Conservation (phyloP, 1,139 yeast species). For the Geotrichum carabidarum region DNA sequence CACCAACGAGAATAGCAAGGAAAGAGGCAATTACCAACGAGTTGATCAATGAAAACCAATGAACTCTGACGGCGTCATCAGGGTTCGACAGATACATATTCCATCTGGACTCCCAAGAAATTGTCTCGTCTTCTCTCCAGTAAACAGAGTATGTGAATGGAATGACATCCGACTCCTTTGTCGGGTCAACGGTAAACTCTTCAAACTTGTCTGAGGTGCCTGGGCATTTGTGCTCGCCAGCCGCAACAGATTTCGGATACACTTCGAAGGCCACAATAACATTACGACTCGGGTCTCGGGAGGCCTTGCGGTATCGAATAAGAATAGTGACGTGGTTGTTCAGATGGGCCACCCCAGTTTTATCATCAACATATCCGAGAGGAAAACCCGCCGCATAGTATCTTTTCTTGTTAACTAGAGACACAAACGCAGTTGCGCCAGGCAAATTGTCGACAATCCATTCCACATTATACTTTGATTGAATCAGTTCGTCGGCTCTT, state of each 20-base stretch:
- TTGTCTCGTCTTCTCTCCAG: conserved; percentile 75
- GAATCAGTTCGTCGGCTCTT: conserved; percentile 58
- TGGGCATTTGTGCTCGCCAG: conserved; percentile 39
- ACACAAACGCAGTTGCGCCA: conserved; percentile 80
- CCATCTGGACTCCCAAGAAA: conserved; percentile 72
- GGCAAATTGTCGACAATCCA: conserved; percentile 85
- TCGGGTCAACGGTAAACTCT: conserved; percentile 30
- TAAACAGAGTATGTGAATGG: conserved; percentile 83
- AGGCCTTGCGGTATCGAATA: conserved; percentile 62
- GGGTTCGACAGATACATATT: conserved; percentile 61
- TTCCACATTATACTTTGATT: conserved; percentile 69
- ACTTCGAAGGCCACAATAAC: conserved; percentile 88
- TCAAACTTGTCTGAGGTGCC: conserved; percentile 26
- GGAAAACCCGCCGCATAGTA: conserved; percentile 88
- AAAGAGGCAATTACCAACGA: conserved; percentile 57
- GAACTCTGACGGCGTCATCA: conserved; percentile 48
- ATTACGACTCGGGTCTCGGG: conserved; percentile 38
- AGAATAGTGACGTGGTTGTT: conserved; percentile 81
- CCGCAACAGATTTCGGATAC: conserved; percentile 70
- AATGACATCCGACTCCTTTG: conserved; percentile 39
- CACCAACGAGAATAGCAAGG: conserved; percentile 58
- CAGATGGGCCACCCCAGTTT: conserved; percentile 51
- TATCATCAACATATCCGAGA: conserved; percentile 56
- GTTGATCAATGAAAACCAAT: conserved; percentile 67
- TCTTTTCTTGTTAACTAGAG: conserved; percentile 54